These are phyloP conservation scores for Coemansia sp. DNA, from an alignment of 192 early-diverging fungal species.

Conservation along the genomic window DNA sequence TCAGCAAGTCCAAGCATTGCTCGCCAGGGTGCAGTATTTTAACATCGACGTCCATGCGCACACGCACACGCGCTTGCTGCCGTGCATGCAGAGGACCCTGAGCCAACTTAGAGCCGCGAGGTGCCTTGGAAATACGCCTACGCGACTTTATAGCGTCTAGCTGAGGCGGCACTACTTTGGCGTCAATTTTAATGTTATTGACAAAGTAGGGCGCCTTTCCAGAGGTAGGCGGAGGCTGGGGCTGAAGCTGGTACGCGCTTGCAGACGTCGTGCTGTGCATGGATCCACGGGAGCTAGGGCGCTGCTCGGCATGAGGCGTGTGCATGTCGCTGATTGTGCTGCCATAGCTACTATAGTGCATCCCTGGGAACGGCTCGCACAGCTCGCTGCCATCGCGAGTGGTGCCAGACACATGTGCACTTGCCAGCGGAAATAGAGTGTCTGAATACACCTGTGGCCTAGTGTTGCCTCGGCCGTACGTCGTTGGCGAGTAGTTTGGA, in stretches of 20 bases:
- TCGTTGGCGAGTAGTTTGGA: slow-evolving; percentile 5
- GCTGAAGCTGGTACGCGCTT: neutral
- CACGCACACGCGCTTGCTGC: slow-evolving; percentile 19
- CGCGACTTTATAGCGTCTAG: slow-evolving; percentile 10
- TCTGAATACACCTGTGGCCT: neutral
- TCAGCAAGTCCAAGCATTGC: slow-evolving; percentile 23
- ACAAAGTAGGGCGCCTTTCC: slow-evolving; percentile 24
- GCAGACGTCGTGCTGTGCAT: slow-evolving; percentile 14
- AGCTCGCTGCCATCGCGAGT: neutral
- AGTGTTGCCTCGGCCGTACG: slow-evolving; percentile 1
- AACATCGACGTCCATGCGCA: slow-evolving; percentile 23
- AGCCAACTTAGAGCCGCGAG: neutral
- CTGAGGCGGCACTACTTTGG: slow-evolving; percentile 22
- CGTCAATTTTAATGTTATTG: slow-evolving; percentile 19
- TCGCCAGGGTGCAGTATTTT: slow-evolving; percentile 23
- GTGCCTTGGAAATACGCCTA: slow-evolving; percentile 1
- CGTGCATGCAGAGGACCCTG: slow-evolving; percentile 4
- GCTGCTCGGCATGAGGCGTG: slow-evolving; percentile 9
- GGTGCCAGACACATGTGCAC: neutral
- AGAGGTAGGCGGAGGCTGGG: slow-evolving; percentile 5
- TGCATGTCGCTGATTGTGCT: slow-evolving; percentile 9
- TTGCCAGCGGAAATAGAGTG: neutral
- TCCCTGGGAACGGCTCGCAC: slow-evolving; percentile 6
- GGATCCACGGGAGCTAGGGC: slow-evolving; percentile 22
- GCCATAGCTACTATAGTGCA: slow-evolving; percentile 10